Conservation (phyloP, 192 early-diverging fungal genomes). For the Dispira simplex region DNA sequence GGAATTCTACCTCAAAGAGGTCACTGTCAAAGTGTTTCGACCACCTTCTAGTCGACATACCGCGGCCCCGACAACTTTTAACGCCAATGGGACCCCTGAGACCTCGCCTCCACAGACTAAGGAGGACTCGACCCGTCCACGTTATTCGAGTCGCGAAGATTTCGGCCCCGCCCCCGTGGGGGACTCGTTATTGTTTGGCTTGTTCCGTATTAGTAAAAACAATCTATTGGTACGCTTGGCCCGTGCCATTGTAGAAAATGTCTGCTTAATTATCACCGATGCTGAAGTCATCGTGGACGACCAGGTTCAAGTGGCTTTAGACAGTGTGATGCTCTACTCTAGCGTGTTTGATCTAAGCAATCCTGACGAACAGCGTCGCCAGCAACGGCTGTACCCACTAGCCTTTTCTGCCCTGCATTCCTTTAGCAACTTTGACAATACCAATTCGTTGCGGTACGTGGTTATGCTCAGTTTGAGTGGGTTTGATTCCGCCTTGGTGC, state of each 20-base stretch:
- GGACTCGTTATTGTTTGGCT: background rate
- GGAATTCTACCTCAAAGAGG: slow-evolving; percentile 5
- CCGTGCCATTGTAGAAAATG: slow-evolving; percentile 4
- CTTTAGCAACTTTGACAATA: background rate
- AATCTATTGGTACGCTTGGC: slow-evolving; percentile 4
- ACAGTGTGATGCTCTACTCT: slow-evolving; percentile 6
- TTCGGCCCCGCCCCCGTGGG: background rate
- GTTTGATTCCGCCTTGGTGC: slow-evolving; percentile 8
- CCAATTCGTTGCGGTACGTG: slow-evolving; percentile 9
- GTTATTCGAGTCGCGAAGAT: background rate
- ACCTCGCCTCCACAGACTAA: background rate
- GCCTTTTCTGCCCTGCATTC: background rate
- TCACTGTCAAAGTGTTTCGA: slow-evolving; percentile 11
- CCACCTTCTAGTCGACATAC: background rate
- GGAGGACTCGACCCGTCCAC: no score
- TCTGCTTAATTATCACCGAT: slow-evolving; percentile 9
- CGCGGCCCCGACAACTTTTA: background rate
- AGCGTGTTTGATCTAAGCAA: slow-evolving; percentile 10
- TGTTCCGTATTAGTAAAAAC: slow-evolving; percentile 10
- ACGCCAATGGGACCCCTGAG: background rate
- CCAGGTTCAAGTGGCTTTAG: slow-evolving; percentile 11
- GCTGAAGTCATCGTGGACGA: slow-evolving; percentile 12
- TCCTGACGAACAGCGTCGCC: slow-evolving; percentile 9
- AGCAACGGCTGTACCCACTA: background rate
- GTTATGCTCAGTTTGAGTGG: slow-evolving; percentile 7